These are phyloP conservation scores for Xylaria palmicola DNA, from an alignment of 495 filamentous ascomycete genomes.

Conservation along the genomic window DNA sequence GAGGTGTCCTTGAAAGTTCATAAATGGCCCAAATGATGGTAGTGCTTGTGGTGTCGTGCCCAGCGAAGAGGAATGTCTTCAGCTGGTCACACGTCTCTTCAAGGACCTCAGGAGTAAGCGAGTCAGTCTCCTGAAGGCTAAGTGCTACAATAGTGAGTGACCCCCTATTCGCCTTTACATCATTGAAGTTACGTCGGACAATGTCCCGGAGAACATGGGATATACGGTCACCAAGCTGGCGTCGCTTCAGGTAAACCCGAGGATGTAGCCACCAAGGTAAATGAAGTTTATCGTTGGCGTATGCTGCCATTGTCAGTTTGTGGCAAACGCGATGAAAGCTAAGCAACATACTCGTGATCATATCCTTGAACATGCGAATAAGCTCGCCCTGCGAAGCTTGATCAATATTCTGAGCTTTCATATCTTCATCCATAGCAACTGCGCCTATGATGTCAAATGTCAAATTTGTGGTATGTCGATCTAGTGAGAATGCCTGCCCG, in stretches of 20 bases:
- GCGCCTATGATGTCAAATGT: conserved; percentile 31
- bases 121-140: not conserved
- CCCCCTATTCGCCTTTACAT: not conserved
- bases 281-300: conserved; percentile 8
- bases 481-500: conserved; percentile 20
- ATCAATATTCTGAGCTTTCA: conserved; percentile 32
- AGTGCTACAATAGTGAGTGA: not conserved
- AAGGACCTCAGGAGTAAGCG: not conserved
- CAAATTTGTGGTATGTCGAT: not conserved
- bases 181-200: conserved; percentile 1
- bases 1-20: conserved; percentile 37
- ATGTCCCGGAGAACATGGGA: conserved; percentile 3
- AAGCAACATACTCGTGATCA: no score
- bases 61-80: conserved; percentile 33
- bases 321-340: no score
- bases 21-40: conserved; percentile 30
- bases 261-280: conserved; percentile 17
- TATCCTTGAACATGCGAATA: conserved; percentile 6
- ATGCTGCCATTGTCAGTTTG: no score
- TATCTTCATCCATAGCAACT: conserved; percentile 35
- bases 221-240: conserved; percentile 5
- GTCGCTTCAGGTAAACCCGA: not conserved
- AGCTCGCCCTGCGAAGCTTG: conserved; percentile 6
- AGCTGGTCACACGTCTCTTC: conserved; percentile 7
- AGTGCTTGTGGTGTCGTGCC: conserved; percentile 35